Conservation (phyloP, 257 asterid species). For the Lantana camara region DNA sequence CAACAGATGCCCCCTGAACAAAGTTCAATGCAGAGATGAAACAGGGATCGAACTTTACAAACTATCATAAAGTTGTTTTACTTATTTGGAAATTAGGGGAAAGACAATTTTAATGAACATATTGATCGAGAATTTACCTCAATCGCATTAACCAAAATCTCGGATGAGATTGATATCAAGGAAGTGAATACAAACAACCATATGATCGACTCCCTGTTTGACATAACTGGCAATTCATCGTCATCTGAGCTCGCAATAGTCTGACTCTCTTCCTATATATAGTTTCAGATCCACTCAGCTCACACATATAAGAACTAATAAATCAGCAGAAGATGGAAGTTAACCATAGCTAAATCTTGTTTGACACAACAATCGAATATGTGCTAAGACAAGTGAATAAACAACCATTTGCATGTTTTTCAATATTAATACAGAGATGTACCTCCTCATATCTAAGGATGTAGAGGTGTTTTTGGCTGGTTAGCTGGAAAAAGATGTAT, state of each 20-base stretch:
- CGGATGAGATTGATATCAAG: slow-evolving; percentile 66
- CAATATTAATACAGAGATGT: slow-evolving; percentile 9
- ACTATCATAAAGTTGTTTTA: no score
- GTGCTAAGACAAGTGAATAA: background rate
- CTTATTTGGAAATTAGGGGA: no score
- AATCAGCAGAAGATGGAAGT: slow-evolving; percentile 15
- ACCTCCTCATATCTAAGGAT: slow-evolving; percentile 64
- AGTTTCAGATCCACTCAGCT: slow-evolving; percentile 15
- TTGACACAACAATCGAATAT: background rate
- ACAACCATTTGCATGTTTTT: no score
- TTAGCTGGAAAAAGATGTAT: slow-evolving; percentile 73
- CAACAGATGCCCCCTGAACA: slow-evolving; percentile 77
- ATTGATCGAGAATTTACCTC: slow-evolving; percentile 54
- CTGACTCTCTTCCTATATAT: slow-evolving; percentile 53
- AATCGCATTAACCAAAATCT: slow-evolving; percentile 71
- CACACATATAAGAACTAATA: slow-evolving; percentile 16
- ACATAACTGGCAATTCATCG: slow-evolving; percentile 61
- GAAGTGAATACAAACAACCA: slow-evolving; percentile 69
- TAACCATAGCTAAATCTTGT: slow-evolving; percentile 10
- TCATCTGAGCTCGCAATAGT: slow-evolving; percentile 44
- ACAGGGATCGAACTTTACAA: no score
- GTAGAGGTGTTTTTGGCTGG: slow-evolving; percentile 54
- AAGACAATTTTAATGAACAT: no score
- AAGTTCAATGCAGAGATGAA: background rate
- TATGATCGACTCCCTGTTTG: slow-evolving; percentile 67